Base-by-base conservation (phyloP, 2,329 filamentous ascomycete species). In the Thielaviopsis populi region DNA sequence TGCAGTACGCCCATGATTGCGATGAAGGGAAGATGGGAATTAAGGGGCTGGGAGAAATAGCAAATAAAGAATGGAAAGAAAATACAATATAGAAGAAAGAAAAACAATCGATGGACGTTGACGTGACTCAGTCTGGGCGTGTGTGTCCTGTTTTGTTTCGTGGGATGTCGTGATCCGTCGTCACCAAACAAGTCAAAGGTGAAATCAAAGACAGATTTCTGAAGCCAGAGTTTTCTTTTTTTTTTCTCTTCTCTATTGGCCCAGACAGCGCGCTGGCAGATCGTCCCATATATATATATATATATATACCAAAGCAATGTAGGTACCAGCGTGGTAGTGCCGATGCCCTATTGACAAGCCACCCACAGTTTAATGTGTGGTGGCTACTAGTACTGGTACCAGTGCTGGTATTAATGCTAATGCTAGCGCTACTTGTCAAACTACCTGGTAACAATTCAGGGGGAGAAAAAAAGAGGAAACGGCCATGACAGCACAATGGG, bases 1-100 rank as follows among this genome's bases (percentile, higher is more conserved):
- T 83, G 78, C 67, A 84, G 68, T 69, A 83, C 64, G 70, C 83
- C 82, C 82, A 85, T 85, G 68, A 66, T 70, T 68, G 67, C 64
- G 68, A 63, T 63, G 64, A 48, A 46, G 40, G 60, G 67, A 65
- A 61, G 27, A 62, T 58, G 42, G 67, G 37, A 40, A 53, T 60
- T 61, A 62, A 54, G n/a, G 15, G 27, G 24, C 24, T 59, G 40
- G 50, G 24, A n/a, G n/a, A n/a, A n/a, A 59, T 53, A 27, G n/a
- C 42, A 40, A 48, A 40, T 54, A 42, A 27, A 40, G 54, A 19
- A 22, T n/a, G n/a, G n/a, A 22, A 27, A 42, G 56, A 46, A 53
- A n/a, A 63, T 42, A 59, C 17, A 37, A 59, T 22, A 37, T 30
- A 50, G 33, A 33, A 24, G 56, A 58, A 63, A 15, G 48, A 41